Evolutionary conservation across 2,329 filamentous ascomycete genomes (phyloP).

Genomic region (Ceratocystis ficicola): DNA sequence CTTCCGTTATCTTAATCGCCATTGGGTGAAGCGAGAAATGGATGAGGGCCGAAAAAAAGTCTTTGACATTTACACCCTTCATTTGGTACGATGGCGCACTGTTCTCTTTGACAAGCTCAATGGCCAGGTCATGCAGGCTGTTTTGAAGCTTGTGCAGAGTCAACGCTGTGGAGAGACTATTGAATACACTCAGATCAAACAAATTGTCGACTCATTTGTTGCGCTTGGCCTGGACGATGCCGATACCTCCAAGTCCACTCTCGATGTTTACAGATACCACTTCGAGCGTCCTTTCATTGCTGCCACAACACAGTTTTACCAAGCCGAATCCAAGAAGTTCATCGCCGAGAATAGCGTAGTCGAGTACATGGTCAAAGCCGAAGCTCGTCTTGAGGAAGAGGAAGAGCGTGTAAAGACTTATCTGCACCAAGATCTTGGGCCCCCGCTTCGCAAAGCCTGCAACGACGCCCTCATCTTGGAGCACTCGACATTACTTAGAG

Average conservation of each 20-base stretch:
- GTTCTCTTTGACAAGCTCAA: constrained; percentile 80
- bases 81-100: constrained; percentile 88
- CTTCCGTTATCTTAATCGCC: constrained; percentile 89
- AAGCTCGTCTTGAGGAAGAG: constrained; percentile 77
- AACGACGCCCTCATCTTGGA: constrained; percentile 81
- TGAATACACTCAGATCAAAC: constrained; percentile 92
- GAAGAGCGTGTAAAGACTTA: constrained; percentile 89
- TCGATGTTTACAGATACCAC: constrained; percentile 85
- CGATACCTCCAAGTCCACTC: constrained; percentile 82
- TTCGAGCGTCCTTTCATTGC: constrained; percentile 88
- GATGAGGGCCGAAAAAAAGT: constrained; percentile 98
- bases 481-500: constrained; percentile 72
- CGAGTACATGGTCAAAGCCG: constrained; percentile 99
- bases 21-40: constrained; percentile 98
- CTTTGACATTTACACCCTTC: constrained; percentile 94
- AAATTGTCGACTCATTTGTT: constrained; percentile 91
- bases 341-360: constrained; percentile 94
- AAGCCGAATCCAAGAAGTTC: constrained; percentile 85
- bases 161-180: constrained; percentile 96
- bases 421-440: constrained; percentile 77
- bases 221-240: constrained; percentile 88
- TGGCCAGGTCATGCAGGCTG: constrained; percentile 83
- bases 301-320: constrained; percentile 76
- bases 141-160: constrained; percentile 90
- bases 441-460: constrained; percentile 73